Conservation (phyloP, 2,329 filamentous ascomycete species). For the Talaromyces albobiverticillius region DNA sequence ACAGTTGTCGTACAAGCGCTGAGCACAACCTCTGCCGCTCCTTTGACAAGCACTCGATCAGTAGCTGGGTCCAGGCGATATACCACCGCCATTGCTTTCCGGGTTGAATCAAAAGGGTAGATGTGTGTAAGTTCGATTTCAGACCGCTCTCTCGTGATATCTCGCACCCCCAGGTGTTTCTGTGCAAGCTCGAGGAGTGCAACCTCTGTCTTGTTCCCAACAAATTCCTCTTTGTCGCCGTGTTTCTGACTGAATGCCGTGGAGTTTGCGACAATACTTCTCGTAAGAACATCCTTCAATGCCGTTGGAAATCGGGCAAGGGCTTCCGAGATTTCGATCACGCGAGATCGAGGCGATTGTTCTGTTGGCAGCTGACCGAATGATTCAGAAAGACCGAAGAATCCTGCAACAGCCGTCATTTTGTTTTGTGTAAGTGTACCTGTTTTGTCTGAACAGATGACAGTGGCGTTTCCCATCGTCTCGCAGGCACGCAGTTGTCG, state of each 20-base stretch:
- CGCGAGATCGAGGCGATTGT: not conserved
- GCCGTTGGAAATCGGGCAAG: no score
- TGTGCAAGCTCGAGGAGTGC: constrained; percentile 68
- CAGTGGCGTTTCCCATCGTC: constrained; percentile 77
- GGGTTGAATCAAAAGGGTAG: constrained; percentile 71
- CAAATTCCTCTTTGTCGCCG: constrained; percentile 68
- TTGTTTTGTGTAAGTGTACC: constrained; percentile 72
- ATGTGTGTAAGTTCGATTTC: constrained; percentile 63
- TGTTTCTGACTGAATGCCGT: constrained; percentile 81
- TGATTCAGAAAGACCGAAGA: constrained; percentile 49
- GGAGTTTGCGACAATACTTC: constrained; percentile 52
- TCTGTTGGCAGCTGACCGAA: not conserved
- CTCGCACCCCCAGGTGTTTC: constrained; percentile 62
- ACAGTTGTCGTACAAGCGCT: constrained; percentile 27
- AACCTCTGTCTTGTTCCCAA: constrained; percentile 76
- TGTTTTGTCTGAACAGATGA: constrained; percentile 78
- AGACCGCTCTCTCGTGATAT: constrained; percentile 61
- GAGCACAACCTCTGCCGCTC: constrained; percentile 48
- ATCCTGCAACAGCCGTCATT: constrained; percentile 73
- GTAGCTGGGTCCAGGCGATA: constrained; percentile 36
- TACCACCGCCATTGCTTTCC: constrained; percentile 62
- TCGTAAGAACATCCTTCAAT: constrained; percentile 35
- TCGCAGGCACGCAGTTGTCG: constrained; percentile 74
- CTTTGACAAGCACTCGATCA: constrained; percentile 49
- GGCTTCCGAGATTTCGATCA: constrained; percentile 31